phyloP scores from a whole-genome alignment of 1,284 basidiomycete genomes.

The Taiwanofungus camphoratus region DNA sequence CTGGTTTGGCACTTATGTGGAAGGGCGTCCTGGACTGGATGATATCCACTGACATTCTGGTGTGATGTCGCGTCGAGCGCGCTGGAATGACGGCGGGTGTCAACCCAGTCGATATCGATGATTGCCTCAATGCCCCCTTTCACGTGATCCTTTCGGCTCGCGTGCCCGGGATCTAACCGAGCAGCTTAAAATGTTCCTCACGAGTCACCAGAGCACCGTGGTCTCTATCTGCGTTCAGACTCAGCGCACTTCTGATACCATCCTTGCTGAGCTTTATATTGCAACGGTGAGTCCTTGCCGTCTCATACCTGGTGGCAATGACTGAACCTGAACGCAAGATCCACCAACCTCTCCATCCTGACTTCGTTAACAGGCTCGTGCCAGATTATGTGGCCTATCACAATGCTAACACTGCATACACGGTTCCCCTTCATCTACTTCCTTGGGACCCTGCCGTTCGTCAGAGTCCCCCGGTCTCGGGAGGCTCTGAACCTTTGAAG shows the following conservation, averaged over 20 bases:
- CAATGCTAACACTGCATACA: slow-evolving; percentile 39
- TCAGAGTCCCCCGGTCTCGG: slow-evolving; percentile 47
- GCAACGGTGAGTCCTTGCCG: too few species aligned
- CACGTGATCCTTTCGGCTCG: too few species aligned
- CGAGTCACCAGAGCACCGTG: too few species aligned
- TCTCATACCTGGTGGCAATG: slow-evolving; percentile 21
- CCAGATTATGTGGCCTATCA: slow-evolving; percentile 62
- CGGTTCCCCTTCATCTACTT: slow-evolving; percentile 46
- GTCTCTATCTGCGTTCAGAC: too few species aligned
- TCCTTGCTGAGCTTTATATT: too few species aligned
- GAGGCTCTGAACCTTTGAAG: slow-evolving; percentile 44
- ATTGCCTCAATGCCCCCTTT: too few species aligned
- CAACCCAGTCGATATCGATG: not conserved
- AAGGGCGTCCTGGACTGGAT: slow-evolving; percentile 47
- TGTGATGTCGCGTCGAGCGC: not conserved
- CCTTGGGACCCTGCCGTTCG: slow-evolving; percentile 57
- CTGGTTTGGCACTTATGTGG: slow-evolving; percentile 35
- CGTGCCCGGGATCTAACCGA: too few species aligned
- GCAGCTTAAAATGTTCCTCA: too few species aligned
- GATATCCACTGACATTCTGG: not conserved
- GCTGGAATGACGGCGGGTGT: not conserved
- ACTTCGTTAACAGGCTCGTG: slow-evolving; percentile 48
- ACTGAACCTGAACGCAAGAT: slow-evolving; percentile 17
- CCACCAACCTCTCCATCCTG: slow-evolving; percentile 52
- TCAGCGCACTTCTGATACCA: too few species aligned